phyloP scores from a whole-genome alignment of 1,139 yeast species.

The Taphrina wiesneri region DNA sequence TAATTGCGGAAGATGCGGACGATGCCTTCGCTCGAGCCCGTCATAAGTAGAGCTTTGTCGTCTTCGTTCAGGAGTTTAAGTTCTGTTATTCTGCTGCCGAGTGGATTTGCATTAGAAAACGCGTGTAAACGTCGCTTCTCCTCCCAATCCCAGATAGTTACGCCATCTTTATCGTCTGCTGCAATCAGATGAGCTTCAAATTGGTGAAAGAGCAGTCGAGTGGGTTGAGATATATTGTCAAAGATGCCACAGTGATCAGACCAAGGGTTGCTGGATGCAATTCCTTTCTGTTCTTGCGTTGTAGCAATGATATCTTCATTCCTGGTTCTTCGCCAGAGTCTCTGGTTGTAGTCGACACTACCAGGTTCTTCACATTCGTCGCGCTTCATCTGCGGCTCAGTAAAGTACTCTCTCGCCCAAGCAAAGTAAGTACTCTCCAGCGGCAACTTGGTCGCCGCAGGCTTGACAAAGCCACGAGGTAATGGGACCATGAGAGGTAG shows the following conservation, averaged over 20 bases:
- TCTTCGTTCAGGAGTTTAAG: slow-evolving; percentile 86
- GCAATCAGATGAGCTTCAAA: slow-evolving; percentile 82
- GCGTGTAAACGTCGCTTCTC: slow-evolving; percentile 57
- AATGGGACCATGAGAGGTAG: slow-evolving; percentile 31
- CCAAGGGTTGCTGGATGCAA: slow-evolving; percentile 89
- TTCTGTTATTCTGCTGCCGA: slow-evolving; percentile 86
- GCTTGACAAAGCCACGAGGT: slow-evolving; percentile 33
- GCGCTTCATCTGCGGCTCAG: slow-evolving; percentile 90
- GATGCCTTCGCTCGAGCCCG: slow-evolving; percentile 93
- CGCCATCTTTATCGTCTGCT: slow-evolving; percentile 79
- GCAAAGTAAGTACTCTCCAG: slow-evolving; percentile 76
- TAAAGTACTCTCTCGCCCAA: slow-evolving; percentile 87
- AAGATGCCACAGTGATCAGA: slow-evolving; percentile 60
- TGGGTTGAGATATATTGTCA: slow-evolving; percentile 78
- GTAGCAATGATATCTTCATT: slow-evolving; percentile 83
- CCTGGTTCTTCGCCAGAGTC: slow-evolving; percentile 86
- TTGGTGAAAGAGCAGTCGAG: slow-evolving; percentile 76
- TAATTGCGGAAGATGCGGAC: slow-evolving; percentile 81
- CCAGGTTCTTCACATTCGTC: slow-evolving; percentile 88
- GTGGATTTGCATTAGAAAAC: slow-evolving; percentile 82
- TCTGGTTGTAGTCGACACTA: slow-evolving; percentile 75
- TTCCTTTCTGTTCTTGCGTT: slow-evolving; percentile 84
- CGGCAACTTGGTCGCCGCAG: slow-evolving; percentile 48
- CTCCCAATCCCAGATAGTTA: slow-evolving; percentile 90
- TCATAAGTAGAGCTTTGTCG: slow-evolving; percentile 76